phyloP scores from a whole-genome alignment of 2,329 filamentous ascomycete genomes.

The Xylariales sp. region DNA sequence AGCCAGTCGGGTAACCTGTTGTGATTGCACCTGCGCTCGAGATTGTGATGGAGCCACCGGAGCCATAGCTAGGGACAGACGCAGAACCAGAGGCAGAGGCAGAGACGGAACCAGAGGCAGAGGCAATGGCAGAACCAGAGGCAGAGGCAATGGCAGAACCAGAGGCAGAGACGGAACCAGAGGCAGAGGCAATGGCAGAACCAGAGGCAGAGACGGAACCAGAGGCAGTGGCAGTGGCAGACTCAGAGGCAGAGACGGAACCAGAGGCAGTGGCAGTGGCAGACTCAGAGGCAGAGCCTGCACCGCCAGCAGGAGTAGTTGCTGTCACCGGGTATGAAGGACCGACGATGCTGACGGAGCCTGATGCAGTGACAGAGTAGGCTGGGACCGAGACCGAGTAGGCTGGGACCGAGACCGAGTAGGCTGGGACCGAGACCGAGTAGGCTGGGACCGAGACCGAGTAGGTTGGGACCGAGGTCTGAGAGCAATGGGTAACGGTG shows the following conservation, averaged over 20 bases:
- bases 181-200: conserved; percentile 6
- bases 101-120: neutral
- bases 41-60: conserved; percentile 6
- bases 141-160: neutral
- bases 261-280: conserved; percentile 1
- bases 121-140: neutral
- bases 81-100: neutral
- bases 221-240: conserved; percentile 6
- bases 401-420: no score
- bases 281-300: conserved; percentile 3
- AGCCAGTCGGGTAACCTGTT: conserved; percentile 9
- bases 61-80: conserved; percentile 10
- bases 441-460: no score
- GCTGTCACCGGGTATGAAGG: neutral
- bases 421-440: no score
- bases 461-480: conserved; percentile 10
- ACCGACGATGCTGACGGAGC: no score
- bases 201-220: conserved; percentile 2
- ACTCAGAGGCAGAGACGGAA: neutral
- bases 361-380: no score
- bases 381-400: no score
- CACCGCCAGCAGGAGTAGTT: neutral
- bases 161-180: conserved; percentile 5
- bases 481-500: conserved; percentile 31
- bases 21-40: conserved; percentile 7